Conservation (phyloP, 139 green algal species). For the Trebouxia sp. region DNA sequence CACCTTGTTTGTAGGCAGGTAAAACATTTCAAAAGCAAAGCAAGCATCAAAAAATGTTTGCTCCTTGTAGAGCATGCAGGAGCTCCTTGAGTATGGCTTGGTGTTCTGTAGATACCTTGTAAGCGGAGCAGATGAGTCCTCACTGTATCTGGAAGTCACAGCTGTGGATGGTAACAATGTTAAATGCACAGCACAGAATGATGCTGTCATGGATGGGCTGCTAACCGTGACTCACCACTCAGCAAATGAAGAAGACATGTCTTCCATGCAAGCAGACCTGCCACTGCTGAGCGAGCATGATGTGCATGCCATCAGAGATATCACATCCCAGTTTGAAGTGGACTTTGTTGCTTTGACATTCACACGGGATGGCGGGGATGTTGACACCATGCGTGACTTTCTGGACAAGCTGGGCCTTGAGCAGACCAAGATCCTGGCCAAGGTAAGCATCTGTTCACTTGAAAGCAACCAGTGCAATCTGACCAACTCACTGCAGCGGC, state of each 20-base stretch:
- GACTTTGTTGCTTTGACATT: slow-evolving; percentile 46
- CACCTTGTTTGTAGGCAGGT: slow-evolving; percentile 71
- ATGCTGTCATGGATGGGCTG: slow-evolving; percentile 71
- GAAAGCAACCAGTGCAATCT: too few relatives aligned
- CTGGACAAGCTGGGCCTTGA: slow-evolving; percentile 55
- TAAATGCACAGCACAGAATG: slow-evolving; percentile 71
- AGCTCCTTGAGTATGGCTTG: too few relatives aligned
- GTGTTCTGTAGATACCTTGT: slow-evolving; percentile 70
- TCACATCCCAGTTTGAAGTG: slow-evolving; percentile 32
- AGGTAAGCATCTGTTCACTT: slow-evolving; percentile 68
- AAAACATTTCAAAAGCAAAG: too few relatives aligned
- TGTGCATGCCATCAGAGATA: slow-evolving; percentile 38
- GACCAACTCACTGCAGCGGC: too few relatives aligned
- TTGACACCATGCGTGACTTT: slow-evolving; percentile 42
- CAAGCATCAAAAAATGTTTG: too few relatives aligned
- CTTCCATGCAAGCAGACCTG: slow-evolving; percentile 68
- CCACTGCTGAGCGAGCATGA: slow-evolving; percentile 56
- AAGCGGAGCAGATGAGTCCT: slow-evolving; percentile 63
- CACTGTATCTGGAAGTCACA: slow-evolving; percentile 75
- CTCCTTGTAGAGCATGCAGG: too few relatives aligned
- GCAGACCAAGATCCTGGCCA: slow-evolving; percentile 79
- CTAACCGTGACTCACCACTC: slow-evolving; percentile 74
- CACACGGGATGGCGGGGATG: slow-evolving; percentile 39
- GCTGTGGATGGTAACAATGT: slow-evolving; percentile 41
- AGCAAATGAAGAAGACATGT: slow-evolving; percentile 32